Evolutionary conservation across 768 basidiomycete species (phyloP), one percentile per base, ranked within the genome.

Genomic region (Coprinopsis cinerea): DNA sequence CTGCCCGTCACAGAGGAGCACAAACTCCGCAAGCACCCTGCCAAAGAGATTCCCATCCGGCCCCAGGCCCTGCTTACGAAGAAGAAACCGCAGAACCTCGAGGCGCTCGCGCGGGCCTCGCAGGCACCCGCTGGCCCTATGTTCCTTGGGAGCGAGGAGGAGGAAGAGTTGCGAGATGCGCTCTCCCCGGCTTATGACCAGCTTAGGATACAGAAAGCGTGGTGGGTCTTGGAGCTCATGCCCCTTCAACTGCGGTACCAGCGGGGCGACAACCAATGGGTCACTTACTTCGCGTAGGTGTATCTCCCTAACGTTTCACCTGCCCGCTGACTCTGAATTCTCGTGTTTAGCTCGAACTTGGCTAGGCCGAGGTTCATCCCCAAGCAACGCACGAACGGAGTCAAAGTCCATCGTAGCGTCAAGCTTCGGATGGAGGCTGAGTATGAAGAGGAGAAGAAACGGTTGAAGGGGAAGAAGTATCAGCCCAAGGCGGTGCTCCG

Each of bases 201-300:
- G 59, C 68, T 89, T 22, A 53, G 56, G 35, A 43, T 77, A 1
- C 55, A 62, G 25, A 66, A 55, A 41, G 36, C 23, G 0, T 89
- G 88, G 88, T 89, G 88, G 88, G 47, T 79, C 27, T 65, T 89
- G 34, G 88, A 91, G 61, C 4, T 77, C 6, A 36, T 81, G 13
- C 82, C 79, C 3, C 37, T 77, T 47, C 61, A 61, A 14, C 59
- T 70, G 49, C 60, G 67, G 46, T 73, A 67, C 52, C 74, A 75
- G 54, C 62, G 53, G 42, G 58, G 59, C 4, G 63, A 73, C 51
- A 64, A 68, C 47, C 40, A 58, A 28, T 74, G 72, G 74, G 62
- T 62, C 2, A 59, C 63, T 11, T 59, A 64, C 36, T 61, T 65
- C 32, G 62, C 67, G 64, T 70, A 27, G 3, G 69, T 64, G n/a